A percentile compares a stretch with the other conserved stretches of the same genome.
Conservation (phyloP, 2,329 filamentous ascomycete genomes). For the Trichoderma gracile region DNA sequence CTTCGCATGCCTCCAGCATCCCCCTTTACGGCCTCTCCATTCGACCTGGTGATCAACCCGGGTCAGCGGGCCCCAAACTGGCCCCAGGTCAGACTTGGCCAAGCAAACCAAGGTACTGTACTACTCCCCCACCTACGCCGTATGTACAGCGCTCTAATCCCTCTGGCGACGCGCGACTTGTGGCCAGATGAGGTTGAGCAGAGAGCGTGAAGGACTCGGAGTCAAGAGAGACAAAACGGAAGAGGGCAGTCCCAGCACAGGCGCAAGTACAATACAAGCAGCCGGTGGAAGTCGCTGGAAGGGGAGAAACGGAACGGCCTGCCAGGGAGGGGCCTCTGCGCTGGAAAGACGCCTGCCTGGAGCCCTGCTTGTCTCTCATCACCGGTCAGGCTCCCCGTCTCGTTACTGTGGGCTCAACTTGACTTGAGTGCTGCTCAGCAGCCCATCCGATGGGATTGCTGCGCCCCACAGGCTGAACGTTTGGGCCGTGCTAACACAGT, state of each 20-base stretch:
- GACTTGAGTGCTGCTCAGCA: constrained; percentile 5
- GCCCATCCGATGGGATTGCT: constrained; percentile 14
- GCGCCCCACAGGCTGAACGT: constrained; percentile 25
- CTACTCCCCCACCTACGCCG: constrained; percentile 20
- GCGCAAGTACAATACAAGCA: no score
- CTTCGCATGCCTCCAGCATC: constrained; percentile 23
- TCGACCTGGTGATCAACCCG: constrained; percentile 32
- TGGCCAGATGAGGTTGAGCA: neutral
- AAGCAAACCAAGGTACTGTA: neutral
- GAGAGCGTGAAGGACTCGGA: no score
- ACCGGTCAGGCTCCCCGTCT: neutral
- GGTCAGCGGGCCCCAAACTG: constrained; percentile 28
- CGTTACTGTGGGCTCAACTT: neutral
- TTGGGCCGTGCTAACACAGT: neutral
- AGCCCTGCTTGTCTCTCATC: neutral
- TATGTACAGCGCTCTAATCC: neutral
- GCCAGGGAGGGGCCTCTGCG: no score
- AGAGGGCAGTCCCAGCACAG: no score
- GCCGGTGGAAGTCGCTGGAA: constrained; percentile 31
- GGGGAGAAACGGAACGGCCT: neutral
- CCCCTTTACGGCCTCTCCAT: constrained; percentile 22
- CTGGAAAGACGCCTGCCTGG: no score
- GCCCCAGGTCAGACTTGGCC: constrained; percentile 23
- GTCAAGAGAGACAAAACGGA: no score
- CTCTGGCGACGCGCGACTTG: constrained; percentile 12